A percentile compares a stretch with the other conserved stretches of the same genome.
Evolutionary conservation across 2,329 filamentous ascomycete species (phyloP).

Genomic region (Beauveria sp.): DNA sequence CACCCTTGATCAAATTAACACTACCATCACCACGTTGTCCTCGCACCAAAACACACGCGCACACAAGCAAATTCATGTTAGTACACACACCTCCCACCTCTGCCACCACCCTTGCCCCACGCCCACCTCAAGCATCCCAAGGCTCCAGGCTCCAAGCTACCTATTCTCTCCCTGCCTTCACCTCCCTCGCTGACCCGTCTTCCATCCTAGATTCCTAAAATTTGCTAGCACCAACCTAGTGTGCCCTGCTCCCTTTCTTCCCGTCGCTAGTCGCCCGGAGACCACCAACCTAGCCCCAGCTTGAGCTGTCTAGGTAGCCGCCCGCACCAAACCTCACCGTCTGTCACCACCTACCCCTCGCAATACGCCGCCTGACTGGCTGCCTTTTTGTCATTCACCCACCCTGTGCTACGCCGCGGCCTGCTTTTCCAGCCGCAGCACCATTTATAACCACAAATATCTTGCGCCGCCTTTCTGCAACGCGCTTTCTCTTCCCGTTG

Average conservation of each 20-base stretch:
- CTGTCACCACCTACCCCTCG: slow-evolving; percentile 3
- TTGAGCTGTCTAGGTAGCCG: neutral
- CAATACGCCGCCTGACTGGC: slow-evolving; percentile 7
- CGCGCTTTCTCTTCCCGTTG: neutral
- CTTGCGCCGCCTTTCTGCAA: slow-evolving; percentile 5
- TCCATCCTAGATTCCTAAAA: neutral
- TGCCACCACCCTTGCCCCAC: neutral
- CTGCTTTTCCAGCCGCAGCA: slow-evolving; percentile 7
- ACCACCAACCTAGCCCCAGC: neutral
- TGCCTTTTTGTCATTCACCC: slow-evolving; percentile 6
- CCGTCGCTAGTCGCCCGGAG: neutral
- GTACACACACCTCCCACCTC: neutral
- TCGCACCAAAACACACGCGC: neutral
- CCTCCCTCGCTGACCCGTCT: neutral
- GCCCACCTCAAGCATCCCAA: too few relatives aligned
- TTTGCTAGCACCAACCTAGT: neutral
- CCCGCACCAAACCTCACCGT: slow-evolving; percentile 7
- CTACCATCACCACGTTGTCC: neutral
- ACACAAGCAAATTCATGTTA: neutral
- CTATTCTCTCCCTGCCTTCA: slow-evolving; percentile 2
- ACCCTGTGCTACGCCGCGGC: slow-evolving; percentile 9
- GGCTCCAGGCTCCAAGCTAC: neutral
- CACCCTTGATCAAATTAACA: neutral
- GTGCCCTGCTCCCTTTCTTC: neutral
- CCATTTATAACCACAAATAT: slow-evolving; percentile 9